Base-by-base conservation (phyloP, 176 grass and related monocot species). In the Dendrocalamus sinicus region DNA sequence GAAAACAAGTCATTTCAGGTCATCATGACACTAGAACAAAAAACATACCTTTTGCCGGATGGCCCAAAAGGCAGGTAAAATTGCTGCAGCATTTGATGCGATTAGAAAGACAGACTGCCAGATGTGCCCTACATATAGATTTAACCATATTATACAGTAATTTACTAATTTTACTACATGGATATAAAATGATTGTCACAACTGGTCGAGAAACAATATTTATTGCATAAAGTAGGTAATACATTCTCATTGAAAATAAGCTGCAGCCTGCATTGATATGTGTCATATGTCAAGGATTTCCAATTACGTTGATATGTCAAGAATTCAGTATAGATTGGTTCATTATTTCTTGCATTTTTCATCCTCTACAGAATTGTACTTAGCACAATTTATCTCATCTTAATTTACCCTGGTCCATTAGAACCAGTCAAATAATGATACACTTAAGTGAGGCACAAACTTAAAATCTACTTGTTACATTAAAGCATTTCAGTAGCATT, bases 51-150 rank as follows among this genome's bases (percentile, higher is more conserved):
- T 98, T 81, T 92, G 88, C 64, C 88, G 89, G 76, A 98, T 88
- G 35, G 93, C 91, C 96, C 96, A 94, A 62, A 89, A 94, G 87
- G 96, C 91, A 78, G 93, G 96, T 71, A 98, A 92, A 76, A 92
- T 89, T 73, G 93, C 93, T 81, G 93, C 96, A 72, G 83, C 96
- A 92, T 98, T 98, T 81, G 96, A 98, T 73, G 93, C 86, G 20
- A 98, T 90, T 78, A 95, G 88, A 94, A 92, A 98, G 57, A 98
- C 89, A 68, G 91, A 94, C 70, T 98, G 96, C 93, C 90, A 91
- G 47, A 98, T 90, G 81, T 98, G 96, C 63, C 96, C 96, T 98
- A 78, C 73, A 89, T 65, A 89, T 72, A 79, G 48, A 72, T 78
- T 47, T 63, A 71, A 51, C 26, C 73, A 81, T 77, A 64, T 83